phyloP scores from a whole-genome alignment of 768 basidiomycete species.

The Austroboletus festivus region DNA sequence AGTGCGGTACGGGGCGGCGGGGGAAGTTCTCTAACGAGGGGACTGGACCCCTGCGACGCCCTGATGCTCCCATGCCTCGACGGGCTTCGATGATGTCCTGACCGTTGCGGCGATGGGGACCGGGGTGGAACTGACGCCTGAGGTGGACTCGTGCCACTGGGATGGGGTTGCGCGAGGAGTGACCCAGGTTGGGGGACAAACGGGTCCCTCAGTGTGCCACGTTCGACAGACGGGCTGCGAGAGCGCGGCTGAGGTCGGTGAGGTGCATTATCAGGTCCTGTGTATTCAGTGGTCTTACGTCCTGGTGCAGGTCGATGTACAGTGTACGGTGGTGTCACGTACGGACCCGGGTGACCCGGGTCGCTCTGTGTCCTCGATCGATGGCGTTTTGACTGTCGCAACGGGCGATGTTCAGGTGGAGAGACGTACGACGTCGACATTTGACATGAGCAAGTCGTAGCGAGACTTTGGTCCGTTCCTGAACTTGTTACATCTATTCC shows the following conservation, averaged over 20 bases:
- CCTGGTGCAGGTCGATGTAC: conserved; percentile 25
- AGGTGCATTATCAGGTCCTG: too few relatives aligned
- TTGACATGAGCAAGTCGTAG: too few relatives aligned
- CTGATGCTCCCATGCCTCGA: conserved; percentile 20
- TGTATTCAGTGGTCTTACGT: conserved; percentile 19
- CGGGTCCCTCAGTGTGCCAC: conserved; percentile 5
- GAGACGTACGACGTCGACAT: conserved; percentile 20
- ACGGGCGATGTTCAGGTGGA: conserved; percentile 6
- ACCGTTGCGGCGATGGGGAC: conserved; percentile 17
- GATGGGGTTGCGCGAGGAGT: conserved; percentile 7
- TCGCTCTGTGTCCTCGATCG: conserved; percentile 21
- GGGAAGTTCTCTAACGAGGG: conserved; percentile 16
- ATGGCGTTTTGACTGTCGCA: conserved; percentile 7
- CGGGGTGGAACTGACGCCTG: conserved; percentile 15
- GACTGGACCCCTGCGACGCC: conserved; percentile 12
- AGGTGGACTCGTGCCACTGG: conserved; percentile 5
- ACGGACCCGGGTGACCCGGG: conserved; percentile 15
- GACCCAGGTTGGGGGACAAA: conserved; percentile 10
- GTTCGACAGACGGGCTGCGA: conserved; percentile 24
- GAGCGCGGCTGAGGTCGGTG: conserved; percentile 10
- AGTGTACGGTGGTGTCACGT: conserved; percentile 22
- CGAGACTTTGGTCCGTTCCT: too few relatives aligned
- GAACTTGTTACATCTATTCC: too few relatives aligned
- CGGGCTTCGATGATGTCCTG: conserved; percentile 10
- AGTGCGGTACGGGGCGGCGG: conserved; percentile 19